Conservation (phyloP, 305 asterid species). For the Fraxinus sp. region DNA sequence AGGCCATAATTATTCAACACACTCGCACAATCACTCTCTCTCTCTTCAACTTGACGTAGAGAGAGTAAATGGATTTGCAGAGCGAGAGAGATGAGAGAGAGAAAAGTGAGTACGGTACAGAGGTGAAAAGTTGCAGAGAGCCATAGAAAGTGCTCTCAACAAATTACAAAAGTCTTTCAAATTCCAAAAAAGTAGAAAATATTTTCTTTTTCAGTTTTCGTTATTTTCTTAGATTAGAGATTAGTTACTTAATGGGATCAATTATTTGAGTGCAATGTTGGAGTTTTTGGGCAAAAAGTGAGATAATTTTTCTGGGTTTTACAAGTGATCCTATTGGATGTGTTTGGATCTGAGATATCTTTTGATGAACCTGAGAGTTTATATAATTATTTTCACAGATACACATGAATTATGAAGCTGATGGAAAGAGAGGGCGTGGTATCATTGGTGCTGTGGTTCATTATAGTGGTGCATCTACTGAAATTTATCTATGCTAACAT, state of each 20-base stretch:
- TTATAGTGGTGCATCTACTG: conserved; percentile 51
- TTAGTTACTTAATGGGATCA: conserved; percentile 26
- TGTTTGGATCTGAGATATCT: conserved; percentile 55
- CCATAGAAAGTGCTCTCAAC: conserved; percentile 30
- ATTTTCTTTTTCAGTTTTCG: conserved; percentile 14
- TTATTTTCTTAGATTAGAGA: not conserved
- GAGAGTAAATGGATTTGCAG: not conserved
- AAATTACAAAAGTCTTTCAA: conserved; percentile 6
- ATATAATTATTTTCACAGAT: conserved; percentile 9
- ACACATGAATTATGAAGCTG: conserved; percentile 32
- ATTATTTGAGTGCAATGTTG: conserved; percentile 28
- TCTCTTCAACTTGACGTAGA: not conserved
- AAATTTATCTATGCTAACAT: conserved; percentile 67
- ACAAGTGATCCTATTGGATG: not conserved
- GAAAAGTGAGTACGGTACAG: conserved; percentile 25
- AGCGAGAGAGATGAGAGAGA: conserved; percentile 12
- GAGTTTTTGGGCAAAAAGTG: conserved; percentile 32
- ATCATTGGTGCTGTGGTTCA: conserved; percentile 53
- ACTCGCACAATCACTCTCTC: not conserved
- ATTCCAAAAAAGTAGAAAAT: not conserved
- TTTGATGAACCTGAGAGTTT: conserved; percentile 27
- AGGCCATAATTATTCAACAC: conserved; percentile 1
- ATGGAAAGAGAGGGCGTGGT: conserved; percentile 46
- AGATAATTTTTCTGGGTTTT: conserved; percentile 35
- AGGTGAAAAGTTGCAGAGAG: conserved; percentile 31